Conservation (phyloP, 2,329 filamentous ascomycete species). For the Podosphaera aphanis region DNA sequence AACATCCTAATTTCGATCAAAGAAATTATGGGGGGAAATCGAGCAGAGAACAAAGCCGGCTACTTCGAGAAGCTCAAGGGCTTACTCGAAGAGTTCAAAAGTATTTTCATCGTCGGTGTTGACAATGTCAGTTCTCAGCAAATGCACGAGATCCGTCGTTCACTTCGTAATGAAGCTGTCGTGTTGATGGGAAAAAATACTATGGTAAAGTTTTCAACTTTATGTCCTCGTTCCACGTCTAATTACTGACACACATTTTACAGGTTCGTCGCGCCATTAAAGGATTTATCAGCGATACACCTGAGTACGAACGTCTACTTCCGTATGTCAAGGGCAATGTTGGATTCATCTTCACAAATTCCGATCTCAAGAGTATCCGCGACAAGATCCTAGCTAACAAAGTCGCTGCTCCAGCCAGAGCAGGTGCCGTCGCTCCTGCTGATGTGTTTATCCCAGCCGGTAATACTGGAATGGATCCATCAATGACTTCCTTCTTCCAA, state of each 20-base stretch:
- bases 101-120: slow-evolving; percentile 89
- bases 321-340: slow-evolving; percentile 94
- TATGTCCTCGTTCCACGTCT: not conserved
- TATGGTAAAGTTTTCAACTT: slow-evolving; percentile 43
- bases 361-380: slow-evolving; percentile 73
- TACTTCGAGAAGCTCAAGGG: slow-evolving; percentile 99
- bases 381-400: slow-evolving; percentile 92
- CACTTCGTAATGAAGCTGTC: slow-evolving; percentile 76
- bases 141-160: slow-evolving; percentile 98
- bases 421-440: slow-evolving; percentile 77
- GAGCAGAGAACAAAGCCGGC: slow-evolving; percentile 72
- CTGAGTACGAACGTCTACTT: slow-evolving; percentile 95
- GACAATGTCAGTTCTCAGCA: slow-evolving; percentile 99
- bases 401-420: slow-evolving; percentile 92
- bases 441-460: slow-evolving; percentile 93
- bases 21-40: slow-evolving; percentile 80
- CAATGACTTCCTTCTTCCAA: slow-evolving; percentile 99
- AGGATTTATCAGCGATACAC: slow-evolving; percentile 71
- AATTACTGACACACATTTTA: slow-evolving; percentile 1
- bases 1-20: slow-evolving; percentile 92
- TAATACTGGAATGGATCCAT: slow-evolving; percentile 99
- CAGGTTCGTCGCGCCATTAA: slow-evolving; percentile 90
- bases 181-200: slow-evolving; percentile 99
- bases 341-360: slow-evolving; percentile 99
- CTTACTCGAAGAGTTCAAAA: slow-evolving; percentile 89